phyloP scores from a whole-genome alignment of 257 asterid species.

The Rhazya stricta region DNA sequence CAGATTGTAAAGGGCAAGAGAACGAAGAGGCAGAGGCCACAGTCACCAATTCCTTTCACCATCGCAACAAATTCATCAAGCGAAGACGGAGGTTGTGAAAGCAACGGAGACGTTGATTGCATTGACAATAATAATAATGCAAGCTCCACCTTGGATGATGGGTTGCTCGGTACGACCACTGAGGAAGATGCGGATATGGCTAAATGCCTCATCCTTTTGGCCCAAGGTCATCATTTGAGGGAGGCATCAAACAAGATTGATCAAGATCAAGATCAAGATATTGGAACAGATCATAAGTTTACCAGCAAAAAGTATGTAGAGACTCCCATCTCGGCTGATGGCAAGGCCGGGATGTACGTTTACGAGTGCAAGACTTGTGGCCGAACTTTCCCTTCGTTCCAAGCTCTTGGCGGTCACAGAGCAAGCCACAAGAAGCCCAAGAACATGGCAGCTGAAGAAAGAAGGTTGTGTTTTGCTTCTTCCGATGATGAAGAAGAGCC shows the following conservation, averaged over 20 bases:
- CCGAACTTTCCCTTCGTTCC: slow-evolving; percentile 67
- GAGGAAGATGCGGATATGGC: slow-evolving; percentile 81
- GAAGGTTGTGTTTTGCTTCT: slow-evolving; percentile 11
- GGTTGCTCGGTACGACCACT: neutral
- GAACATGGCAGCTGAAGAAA: slow-evolving; percentile 20
- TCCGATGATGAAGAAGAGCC: slow-evolving; percentile 30
- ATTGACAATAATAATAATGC: neutral
- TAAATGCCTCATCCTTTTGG: slow-evolving; percentile 68
- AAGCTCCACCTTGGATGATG: slow-evolving; percentile 15
- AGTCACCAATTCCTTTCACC: slow-evolving; percentile 34
- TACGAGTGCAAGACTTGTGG: slow-evolving; percentile 82
- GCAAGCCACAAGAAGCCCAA: slow-evolving; percentile 58
- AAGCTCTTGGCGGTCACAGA: slow-evolving; percentile 91
- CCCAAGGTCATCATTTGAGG: slow-evolving; percentile 45
- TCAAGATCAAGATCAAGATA: neutral
- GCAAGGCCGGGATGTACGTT: slow-evolving; percentile 36
- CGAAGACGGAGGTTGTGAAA: slow-evolving; percentile 4
- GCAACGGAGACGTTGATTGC: slow-evolving; percentile 6
- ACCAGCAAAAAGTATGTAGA: slow-evolving; percentile 38
- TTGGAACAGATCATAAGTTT: slow-evolving; percentile 23
- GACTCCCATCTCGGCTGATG: slow-evolving; percentile 21
- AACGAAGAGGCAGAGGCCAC: slow-evolving; percentile 35
- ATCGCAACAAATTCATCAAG: slow-evolving; percentile 24
- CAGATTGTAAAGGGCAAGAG: slow-evolving; percentile 37
- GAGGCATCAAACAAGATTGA: slow-evolving; percentile 2